Evolutionary conservation across 1,284 basidiomycete species (phyloP).

Genomic region (Paramarasmius palmivorus): DNA sequence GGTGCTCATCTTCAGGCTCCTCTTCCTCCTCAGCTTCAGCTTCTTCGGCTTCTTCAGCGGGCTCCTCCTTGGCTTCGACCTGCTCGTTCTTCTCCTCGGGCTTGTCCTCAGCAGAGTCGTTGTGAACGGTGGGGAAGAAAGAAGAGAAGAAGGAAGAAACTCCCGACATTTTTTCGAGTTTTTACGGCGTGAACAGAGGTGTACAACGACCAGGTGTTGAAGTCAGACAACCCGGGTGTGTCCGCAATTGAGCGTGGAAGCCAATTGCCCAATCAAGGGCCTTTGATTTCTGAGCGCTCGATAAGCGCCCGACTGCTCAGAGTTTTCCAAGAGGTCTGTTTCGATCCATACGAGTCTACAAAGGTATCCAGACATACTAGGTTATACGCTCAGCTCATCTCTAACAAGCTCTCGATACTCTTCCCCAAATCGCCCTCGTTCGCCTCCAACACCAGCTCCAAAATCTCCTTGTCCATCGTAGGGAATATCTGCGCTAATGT

Average conservation of each 20-base stretch:
- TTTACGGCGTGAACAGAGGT: too few relatives aligned
- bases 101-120: constrained; percentile 52
- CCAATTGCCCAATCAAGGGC: too few relatives aligned
- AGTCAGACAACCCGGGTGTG: too few relatives aligned
- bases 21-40: constrained; percentile 50
- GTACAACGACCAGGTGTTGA: too few relatives aligned
- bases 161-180: constrained; percentile 19
- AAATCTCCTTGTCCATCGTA: constrained; percentile 73
- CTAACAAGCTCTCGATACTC: constrained; percentile 84
- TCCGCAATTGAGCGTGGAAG: too few relatives aligned
- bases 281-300: too few relatives aligned
- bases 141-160: constrained; percentile 67
- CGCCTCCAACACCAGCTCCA: constrained; percentile 85
- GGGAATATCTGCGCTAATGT: constrained; percentile 90
- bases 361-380: too few relatives aligned
- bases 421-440: constrained; percentile 86
- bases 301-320: too few relatives aligned
- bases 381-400: too few relatives aligned
- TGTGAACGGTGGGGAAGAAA: constrained; percentile 56
- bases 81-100: constrained; percentile 35
- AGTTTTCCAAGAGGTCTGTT: too few relatives aligned
- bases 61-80: constrained; percentile 41
- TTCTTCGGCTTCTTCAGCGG: constrained; percentile 22
- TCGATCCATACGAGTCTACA: too few relatives aligned
- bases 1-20: constrained; percentile 81